Conservation (phyloP, 129 eudicot species). For the Smallanthus sonchifolius region DNA sequence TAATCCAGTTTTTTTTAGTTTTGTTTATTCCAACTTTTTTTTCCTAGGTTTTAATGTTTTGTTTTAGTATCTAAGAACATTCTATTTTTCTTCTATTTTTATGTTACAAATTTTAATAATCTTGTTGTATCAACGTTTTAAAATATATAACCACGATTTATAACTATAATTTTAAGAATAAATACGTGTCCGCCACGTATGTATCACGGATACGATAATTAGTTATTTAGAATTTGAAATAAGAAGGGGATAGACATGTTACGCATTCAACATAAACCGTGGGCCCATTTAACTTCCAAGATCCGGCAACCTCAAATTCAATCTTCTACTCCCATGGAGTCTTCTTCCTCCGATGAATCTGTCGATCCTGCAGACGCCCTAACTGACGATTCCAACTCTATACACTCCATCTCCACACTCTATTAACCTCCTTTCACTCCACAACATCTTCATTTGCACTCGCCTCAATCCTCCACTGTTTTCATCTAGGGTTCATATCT, state of each 20-base stretch:
- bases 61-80: no score
- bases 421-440: not conserved
- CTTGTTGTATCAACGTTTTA: no score
- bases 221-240: not conserved
- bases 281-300: slow-evolving; percentile 30
- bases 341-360: slow-evolving; percentile 28
- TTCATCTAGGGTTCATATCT: slow-evolving; percentile 23
- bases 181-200: no score
- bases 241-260: slow-evolving; percentile 1
- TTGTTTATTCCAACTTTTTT: no score
- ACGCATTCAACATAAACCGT: not conserved
- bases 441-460: not conserved
- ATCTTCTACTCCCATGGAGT: slow-evolving; percentile 25
- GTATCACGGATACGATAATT: no score
- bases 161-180: no score
- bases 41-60: no score
- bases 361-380: slow-evolving; percentile 26
- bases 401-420: not conserved
- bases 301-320: slow-evolving; percentile 12
- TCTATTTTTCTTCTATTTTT: no score
- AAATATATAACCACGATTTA: no score
- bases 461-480: slow-evolving; percentile 1
- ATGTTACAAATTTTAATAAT: no score
- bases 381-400: not conserved
- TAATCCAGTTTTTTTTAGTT: no score